These are phyloP conservation scores for Cryphonectria naterciae DNA, from an alignment of 2,329 filamentous ascomycete species.

Conservation along the genomic window DNA sequence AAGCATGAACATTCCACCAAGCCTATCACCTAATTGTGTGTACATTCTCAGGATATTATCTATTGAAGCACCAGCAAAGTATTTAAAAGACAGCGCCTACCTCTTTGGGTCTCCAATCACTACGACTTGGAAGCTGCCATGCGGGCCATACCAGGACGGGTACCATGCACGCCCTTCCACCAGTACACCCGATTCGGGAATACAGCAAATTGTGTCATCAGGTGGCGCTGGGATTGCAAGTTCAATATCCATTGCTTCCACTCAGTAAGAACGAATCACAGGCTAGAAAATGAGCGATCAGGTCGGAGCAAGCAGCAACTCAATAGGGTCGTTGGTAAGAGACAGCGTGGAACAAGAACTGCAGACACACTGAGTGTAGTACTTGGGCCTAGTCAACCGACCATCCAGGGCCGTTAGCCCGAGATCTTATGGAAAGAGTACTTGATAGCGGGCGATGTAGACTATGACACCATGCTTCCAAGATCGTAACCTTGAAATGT, in stretches of 20 bases:
- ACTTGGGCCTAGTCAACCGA: background rate
- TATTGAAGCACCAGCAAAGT: background rate
- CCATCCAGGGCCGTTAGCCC: background rate
- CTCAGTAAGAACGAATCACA: too few relatives aligned
- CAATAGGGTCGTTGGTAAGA: background rate
- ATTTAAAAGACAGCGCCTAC: too few relatives aligned
- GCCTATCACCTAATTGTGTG: background rate
- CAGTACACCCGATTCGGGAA: background rate
- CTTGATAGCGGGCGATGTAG: background rate
- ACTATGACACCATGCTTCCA: background rate
- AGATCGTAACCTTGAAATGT: background rate
- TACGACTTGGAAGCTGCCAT: background rate
- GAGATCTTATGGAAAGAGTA: background rate
- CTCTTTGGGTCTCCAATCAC: too few relatives aligned
- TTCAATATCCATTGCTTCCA: background rate
- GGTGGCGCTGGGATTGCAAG: background rate
- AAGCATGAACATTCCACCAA: background rate
- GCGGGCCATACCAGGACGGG: background rate
- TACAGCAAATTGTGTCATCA: background rate
- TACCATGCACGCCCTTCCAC: background rate
- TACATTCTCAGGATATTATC: too few relatives aligned
- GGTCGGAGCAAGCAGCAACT: background rate
- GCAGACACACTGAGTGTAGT: background rate
- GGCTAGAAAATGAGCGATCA: background rate
- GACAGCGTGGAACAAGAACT: background rate